Conservation (phyloP, 139 green algal species). For the Mychonastes homosphaera region DNA sequence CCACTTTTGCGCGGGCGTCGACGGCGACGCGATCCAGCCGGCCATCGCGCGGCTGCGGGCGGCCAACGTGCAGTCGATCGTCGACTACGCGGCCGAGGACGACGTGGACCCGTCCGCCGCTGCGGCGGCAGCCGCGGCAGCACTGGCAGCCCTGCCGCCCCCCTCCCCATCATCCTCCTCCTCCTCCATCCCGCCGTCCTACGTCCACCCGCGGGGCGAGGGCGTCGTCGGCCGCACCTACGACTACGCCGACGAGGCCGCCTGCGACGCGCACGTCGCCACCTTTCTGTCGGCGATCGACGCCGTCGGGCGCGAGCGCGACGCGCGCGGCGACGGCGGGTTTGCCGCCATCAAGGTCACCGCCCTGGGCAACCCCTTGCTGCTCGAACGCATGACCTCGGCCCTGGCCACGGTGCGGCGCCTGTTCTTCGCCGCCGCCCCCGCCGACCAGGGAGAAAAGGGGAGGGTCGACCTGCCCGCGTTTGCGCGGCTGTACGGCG, state of each 20-base stretch:
- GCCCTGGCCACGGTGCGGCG: constrained; percentile 37
- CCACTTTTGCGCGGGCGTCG: constrained; percentile 75
- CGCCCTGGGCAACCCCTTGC: constrained; percentile 63
- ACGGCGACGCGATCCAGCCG: constrained; percentile 35
- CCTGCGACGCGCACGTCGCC: constrained; percentile 55
- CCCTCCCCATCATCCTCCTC: too few species aligned
- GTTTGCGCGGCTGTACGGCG: constrained; percentile 20
- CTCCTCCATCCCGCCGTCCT: too few species aligned
- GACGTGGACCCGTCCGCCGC: constrained; percentile 19
- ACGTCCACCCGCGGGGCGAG: not conserved
- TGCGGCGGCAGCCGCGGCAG: not conserved
- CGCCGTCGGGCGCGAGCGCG: constrained; percentile 35
- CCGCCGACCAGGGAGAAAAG: not conserved
- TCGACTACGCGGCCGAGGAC: constrained; percentile 53
- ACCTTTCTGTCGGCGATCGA: constrained; percentile 50
- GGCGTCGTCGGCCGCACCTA: constrained; percentile 46
- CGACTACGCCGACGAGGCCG: constrained; percentile 51
- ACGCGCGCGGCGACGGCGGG: too few species aligned
- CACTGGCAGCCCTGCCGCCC: constrained; percentile 1
- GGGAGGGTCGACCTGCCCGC: constrained; percentile 12
- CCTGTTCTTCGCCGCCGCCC: constrained; percentile 37
- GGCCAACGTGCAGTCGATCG: constrained; percentile 27
- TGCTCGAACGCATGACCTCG: constrained; percentile 60
- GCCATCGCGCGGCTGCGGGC: constrained; percentile 27
- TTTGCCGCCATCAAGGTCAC: constrained; percentile 86